Base-by-base conservation (phyloP, 2,329 filamentous ascomycete species). In the Colletotrichum truncatum region DNA sequence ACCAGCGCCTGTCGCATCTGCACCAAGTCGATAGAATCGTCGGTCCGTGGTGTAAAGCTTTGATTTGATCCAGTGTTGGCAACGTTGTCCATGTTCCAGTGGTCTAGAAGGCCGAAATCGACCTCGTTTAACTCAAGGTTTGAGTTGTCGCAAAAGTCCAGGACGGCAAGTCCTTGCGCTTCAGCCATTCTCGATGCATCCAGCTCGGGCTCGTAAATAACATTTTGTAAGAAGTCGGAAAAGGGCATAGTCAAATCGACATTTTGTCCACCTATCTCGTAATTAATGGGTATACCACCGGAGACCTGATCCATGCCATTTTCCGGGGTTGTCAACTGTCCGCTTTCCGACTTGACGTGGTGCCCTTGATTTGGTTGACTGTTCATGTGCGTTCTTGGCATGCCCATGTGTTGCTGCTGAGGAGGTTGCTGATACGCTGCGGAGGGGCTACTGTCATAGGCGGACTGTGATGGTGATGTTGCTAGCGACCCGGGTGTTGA, bases 71-170 rank as follows among this genome's bases (percentile, higher is more conserved):
- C 51, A 73, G 70, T 43, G 60, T 73, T 74, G n/a, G 68, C 59
- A 48, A 75, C 64, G 10, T 76, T 74, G 28, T 82, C 81, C 10
- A 81, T 62, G 66, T 82, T 84, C 80, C 83, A 85, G 63, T 82
- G 75, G 63, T 85, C 81, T 12, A 87, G 70, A 5, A 86, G 73
- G 1, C 81, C 81, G 71, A 85, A 86, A 68, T 87, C 84, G 28
- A 83, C 74, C 14, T 86, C 84, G 10, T 81, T 85, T 21, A 87
- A 76, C 48, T 86, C 84, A 28, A 86, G 73, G 60, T 80, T 84
- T 48, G 74, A 75, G 62, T 86, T 78, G 55, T 83, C 79, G 66
- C 82, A 85, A 67, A 85, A 85, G 68, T 86, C 80, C 7, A 86
- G 72, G 4, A 85, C 78, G 16, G 77, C 77, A 12, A 82, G 74